Base-by-base conservation (phyloP, 495 filamentous ascomycete genomes). In the Bombardia bombarda region DNA sequence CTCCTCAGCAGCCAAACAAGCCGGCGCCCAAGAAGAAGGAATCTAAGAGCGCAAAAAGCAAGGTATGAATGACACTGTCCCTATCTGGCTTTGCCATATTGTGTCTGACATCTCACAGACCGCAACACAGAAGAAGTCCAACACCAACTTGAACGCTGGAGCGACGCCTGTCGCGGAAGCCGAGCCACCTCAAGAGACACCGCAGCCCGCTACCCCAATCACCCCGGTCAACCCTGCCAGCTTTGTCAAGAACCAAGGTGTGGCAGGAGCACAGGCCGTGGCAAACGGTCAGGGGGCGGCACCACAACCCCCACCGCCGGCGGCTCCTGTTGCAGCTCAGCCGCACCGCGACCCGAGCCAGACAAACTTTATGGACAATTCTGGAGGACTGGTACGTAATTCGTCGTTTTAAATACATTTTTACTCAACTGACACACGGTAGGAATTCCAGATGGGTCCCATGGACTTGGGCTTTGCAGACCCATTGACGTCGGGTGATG, bases 21-120 rank as follows among this genome's bases (percentile, higher is more conserved):
- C 50, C 86, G 0, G 80, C 78, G 32, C 84, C 87, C 0, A 95
- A 90, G 69, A 90, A 90, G 75, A 90, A 90, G 69, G 83, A 84
- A 20, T 61, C 70, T 3, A 85, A 84, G 61, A 75, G 79, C 42
- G 64, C 67, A 2, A 78, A 74, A 57, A 65, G 74, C 57, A 94
- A 95, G 85, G 90, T 92, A 79, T 56, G 76, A 65, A 52, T 40
- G 26, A 28, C 9, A 28, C 26, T 43, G 56, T 42, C 45, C 37
- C 17, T 8, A 25, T 53, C 44, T 55, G 55, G 36, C 57, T 56
- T 50, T 57, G 17, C 20, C 9, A 6, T 21, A 21, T 23, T 23
- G 42, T 54, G 33, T 45, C 61, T 64, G 51, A 67, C 55, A 44
- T 52, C 46, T 44, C 40, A 42, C 68, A 82, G 68, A 63, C 71